These are phyloP conservation scores for Cystobasidium onofrii DNA, from an alignment of 768 basidiomycete genomes.

Conservation along the genomic window DNA sequence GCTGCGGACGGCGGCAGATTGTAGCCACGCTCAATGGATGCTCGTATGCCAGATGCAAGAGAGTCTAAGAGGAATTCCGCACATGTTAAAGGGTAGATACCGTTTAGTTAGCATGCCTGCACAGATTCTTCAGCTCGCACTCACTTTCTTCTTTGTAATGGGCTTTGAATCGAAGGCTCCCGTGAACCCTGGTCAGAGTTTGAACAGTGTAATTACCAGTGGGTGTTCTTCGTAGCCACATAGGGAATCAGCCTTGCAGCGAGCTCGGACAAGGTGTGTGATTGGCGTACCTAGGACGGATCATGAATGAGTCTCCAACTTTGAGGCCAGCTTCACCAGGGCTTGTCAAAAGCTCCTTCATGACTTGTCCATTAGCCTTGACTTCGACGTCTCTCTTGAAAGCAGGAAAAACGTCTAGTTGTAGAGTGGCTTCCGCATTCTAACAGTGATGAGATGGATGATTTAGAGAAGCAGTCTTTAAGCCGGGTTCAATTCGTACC, in stretches of 20 bases:
- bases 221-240: neutral
- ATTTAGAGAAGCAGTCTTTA: neutral
- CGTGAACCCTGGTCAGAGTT: neutral
- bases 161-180: neutral
- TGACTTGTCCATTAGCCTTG: neutral
- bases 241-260: neutral
- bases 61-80: neutral
- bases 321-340: neutral
- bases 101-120: too few species aligned
- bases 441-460: neutral
- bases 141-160: neutral
- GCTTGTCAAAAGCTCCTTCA: neutral
- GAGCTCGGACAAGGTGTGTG: neutral
- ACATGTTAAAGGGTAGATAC: too few species aligned
- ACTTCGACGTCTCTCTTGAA: neutral
- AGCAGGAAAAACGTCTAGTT: neutral
- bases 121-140: too few species aligned
- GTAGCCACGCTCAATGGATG: neutral
- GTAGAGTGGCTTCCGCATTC: slow-evolving; percentile 5
- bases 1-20: neutral
- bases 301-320: neutral
- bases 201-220: neutral
- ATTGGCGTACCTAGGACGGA: neutral
- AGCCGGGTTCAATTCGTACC: neutral
- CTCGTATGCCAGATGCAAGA: neutral